Evolutionary conservation across 179 eudicot species (phyloP).

Genomic region (Patellifolia procumbens): DNA sequence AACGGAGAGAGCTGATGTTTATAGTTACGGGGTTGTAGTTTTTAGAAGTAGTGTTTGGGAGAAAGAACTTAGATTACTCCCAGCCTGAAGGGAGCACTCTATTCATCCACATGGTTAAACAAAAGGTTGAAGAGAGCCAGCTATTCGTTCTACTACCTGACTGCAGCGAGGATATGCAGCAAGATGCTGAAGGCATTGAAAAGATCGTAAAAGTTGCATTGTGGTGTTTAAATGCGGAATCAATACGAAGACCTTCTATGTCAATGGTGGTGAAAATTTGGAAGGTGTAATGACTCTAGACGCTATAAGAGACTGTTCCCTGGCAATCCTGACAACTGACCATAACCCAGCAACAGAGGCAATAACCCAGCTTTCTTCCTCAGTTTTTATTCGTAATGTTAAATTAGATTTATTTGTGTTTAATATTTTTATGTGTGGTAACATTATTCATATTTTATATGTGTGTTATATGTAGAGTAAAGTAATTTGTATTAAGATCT

Average conservation of each 20-base stretch:
- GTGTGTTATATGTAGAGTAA: too few species aligned
- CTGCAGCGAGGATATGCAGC: constrained; percentile 11
- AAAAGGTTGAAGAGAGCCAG: background rate
- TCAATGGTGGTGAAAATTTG: constrained; percentile 28
- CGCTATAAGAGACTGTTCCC: background rate
- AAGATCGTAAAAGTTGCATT: constrained; percentile 19
- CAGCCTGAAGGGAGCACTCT: background rate
- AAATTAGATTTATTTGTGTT: too few species aligned
- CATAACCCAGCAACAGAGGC: background rate
- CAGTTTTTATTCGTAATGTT: too few species aligned
- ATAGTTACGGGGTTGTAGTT: constrained; percentile 24
- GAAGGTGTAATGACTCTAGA: constrained; percentile 7
- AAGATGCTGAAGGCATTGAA: constrained; percentile 17
- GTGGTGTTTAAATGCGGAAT: constrained; percentile 30
- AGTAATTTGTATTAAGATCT: too few species aligned
- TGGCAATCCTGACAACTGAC: background rate
- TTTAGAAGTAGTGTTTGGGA: constrained; percentile 16
- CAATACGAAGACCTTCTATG: constrained; percentile 18
- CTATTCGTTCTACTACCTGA: background rate
- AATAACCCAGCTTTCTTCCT: constrained; percentile 7
- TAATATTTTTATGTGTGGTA: too few species aligned
- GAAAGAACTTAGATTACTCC: constrained; percentile 13
- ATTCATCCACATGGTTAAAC: constrained; percentile 13
- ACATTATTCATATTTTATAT: too few species aligned
- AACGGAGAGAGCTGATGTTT: constrained; percentile 22